Conservation (phyloP, 169 alveolate species). For the Plasmodium knowlesi region DNA sequence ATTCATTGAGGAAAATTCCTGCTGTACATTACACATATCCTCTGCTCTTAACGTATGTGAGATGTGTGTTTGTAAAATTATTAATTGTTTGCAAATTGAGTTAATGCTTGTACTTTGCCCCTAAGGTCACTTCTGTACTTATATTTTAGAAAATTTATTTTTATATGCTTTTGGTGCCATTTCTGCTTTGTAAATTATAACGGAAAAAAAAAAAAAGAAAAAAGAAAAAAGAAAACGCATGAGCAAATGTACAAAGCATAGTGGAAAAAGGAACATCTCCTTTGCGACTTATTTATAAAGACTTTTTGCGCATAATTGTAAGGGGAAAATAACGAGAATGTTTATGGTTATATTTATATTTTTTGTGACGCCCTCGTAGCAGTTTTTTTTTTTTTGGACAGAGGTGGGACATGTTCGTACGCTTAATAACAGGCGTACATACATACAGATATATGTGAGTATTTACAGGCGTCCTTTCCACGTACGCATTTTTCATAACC, state of each 20-base stretch:
- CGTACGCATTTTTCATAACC: background rate
- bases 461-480: background rate
- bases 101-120: background rate
- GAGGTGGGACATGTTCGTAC: conserved; percentile 28
- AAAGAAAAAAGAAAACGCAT: background rate
- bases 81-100: background rate
- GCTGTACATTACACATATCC: background rate
- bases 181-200: background rate
- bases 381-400: conserved; percentile 6
- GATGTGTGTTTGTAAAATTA: background rate
- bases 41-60: background rate
- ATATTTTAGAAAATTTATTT: background rate
- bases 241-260: background rate
- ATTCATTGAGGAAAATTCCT: background rate
- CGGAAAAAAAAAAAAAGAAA: background rate
- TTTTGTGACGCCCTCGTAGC: background rate
- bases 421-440: background rate
- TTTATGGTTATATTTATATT: background rate
- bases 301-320: background rate
- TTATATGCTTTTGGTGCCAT: background rate
- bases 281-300: background rate
- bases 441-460: conserved; percentile 1
- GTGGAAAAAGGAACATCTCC: conserved; percentile 2
- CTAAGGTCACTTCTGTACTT: background rate
- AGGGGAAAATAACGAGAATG: background rate